These are phyloP conservation scores for Antrodiella citrinella DNA, from an alignment of 768 basidiomycete species.

Conservation along the genomic window DNA sequence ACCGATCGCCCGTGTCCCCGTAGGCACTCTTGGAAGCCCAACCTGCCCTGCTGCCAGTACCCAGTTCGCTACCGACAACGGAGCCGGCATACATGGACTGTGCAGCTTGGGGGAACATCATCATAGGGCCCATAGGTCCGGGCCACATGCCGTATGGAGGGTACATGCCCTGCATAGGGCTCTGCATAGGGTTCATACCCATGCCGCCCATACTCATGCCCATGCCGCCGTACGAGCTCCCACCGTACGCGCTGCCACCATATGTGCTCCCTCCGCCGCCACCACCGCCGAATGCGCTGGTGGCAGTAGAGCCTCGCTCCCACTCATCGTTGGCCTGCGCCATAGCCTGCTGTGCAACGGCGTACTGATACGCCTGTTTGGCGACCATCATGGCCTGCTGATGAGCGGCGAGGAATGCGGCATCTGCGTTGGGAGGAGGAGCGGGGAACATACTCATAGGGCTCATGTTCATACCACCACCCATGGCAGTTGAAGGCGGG, in stretches of 20 bases:
- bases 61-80: slow-evolving; percentile 43
- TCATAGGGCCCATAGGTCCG: no score
- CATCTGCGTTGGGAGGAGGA: slow-evolving; percentile 39
- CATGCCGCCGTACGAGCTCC: slow-evolving; percentile 28
- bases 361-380: slow-evolving; percentile 86
- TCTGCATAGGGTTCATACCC: slow-evolving; percentile 27
- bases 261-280: slow-evolving; percentile 3
- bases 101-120: slow-evolving; percentile 42
- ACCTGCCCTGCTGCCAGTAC: slow-evolving; percentile 19
- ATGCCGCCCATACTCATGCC: slow-evolving; percentile 27
- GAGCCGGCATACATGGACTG: slow-evolving; percentile 59
- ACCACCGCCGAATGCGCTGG: slow-evolving; percentile 41
- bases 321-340: slow-evolving; percentile 85
- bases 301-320: slow-evolving; percentile 65
- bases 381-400: slow-evolving; percentile 83
- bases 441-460: slow-evolving; percentile 25
- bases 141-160: slow-evolving; percentile 15
- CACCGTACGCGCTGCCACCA: slow-evolving; percentile 17
- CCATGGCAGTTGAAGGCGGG: not conserved
- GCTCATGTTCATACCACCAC: slow-evolving; percentile 9
- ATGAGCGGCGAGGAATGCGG: slow-evolving; percentile 61
- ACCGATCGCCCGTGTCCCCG: slow-evolving; percentile 39
- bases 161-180: no score
- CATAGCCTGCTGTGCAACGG: slow-evolving; percentile 87
- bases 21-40: slow-evolving; percentile 62